phyloP scores from a whole-genome alignment of 1,284 basidiomycete species.

The Neotropicomus parvogracilis region DNA sequence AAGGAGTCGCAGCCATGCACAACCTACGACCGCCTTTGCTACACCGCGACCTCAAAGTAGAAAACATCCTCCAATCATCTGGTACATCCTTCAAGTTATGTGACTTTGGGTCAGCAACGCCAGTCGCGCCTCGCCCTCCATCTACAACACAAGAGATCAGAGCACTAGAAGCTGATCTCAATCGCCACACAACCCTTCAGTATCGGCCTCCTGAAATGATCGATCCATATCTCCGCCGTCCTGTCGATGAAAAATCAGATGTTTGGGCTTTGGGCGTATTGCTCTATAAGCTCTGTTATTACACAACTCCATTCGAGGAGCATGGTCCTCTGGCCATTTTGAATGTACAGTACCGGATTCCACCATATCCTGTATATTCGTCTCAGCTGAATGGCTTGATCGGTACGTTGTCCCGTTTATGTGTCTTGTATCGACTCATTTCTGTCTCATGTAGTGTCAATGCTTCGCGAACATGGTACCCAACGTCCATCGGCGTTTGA shows the following conservation, averaged over 20 bases:
- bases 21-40: constrained; percentile 84
- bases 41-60: constrained; percentile 97
- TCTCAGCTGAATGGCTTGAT: constrained; percentile 83
- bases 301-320: constrained; percentile 98
- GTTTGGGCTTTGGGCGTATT: constrained; percentile 96
- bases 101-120: constrained; percentile 94
- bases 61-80: constrained; percentile 90
- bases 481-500: constrained; percentile 84
- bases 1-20: constrained; percentile 95
- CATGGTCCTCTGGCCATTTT: constrained; percentile 95
- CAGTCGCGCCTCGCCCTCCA: constrained; percentile 67
- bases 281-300: constrained; percentile 94
- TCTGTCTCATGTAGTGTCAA: constrained; percentile 55
- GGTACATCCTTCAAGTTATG: constrained; percentile 88
- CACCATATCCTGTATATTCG: constrained; percentile 92
- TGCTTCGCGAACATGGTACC: constrained; percentile 83
- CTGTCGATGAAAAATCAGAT: constrained; percentile 92
- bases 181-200: constrained; percentile 91
- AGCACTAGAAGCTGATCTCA: constrained; percentile 86
- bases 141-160: constrained; percentile 78
- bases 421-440: constrained; percentile 11
- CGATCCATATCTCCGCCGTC: constrained; percentile 79
- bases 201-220: constrained; percentile 99
- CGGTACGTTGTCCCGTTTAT: constrained; percentile 48
- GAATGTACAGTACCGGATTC: constrained; percentile 94